Base-by-base conservation (phyloP, 2,329 filamentous ascomycete genomes). In the Fusarium chuoi region DNA sequence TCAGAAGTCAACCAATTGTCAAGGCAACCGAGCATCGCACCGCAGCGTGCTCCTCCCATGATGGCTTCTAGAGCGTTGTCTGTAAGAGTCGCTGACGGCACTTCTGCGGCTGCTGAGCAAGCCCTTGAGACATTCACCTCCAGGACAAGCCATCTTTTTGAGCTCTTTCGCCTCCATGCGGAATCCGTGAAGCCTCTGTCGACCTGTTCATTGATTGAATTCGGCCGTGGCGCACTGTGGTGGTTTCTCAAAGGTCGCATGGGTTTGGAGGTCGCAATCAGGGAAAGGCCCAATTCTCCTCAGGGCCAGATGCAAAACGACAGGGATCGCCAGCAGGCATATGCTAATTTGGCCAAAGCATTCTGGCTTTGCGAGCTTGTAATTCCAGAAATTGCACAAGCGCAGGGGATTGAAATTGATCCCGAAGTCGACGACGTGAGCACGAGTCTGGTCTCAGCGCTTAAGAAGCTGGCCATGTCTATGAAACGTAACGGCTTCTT, bases 211-310 rank as follows among this genome's bases (percentile, higher is more conserved):
- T 86, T 92, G 1, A 86, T 88, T 52, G 90, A 94, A 68, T 92
- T 95, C 84, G 86, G 92, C 15, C 89, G 93, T 65, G 92, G 91
- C 30, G 91, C 90, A 7, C 85, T 94, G 2, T 98, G 95, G 95
- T 98, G 95, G 95, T 97, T 98, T 78, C 80, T 97, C 51, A 92
- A 90, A 75, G 95, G 95, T 26, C 91, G 95, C 70, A 89, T 91
- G 78, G 90, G 91, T 15, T 86, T 98, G 58, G 95, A 98, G 80
- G 82, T 84, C 18, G 86, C 92, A 44, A 91, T 97, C 52, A 88
- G 94, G 68, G 91, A 90, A 59, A 88, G 89, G 12, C 87, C 91
- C 36, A 80, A 58, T 42, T 78, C 81, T 12, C 85, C 88, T 9
- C 87, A 90, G 69, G 84, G 83, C 14, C 85, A 89, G 74, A 84